Conservation (phyloP, 345 rosid species). For the Garcia nutans region DNA sequence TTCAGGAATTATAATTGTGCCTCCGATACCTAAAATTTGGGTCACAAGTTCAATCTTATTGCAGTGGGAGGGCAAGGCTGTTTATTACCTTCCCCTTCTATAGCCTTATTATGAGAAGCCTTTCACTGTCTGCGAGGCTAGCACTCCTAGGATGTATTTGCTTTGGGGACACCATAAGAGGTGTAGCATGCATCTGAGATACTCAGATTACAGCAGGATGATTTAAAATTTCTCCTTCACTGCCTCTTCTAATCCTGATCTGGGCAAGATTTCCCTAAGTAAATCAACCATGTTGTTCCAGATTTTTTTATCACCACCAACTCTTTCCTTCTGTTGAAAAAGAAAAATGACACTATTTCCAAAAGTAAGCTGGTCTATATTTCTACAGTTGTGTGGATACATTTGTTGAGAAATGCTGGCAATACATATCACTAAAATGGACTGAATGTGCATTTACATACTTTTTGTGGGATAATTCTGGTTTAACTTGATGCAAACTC, state of each 20-base stretch:
- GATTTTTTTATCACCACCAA: too few species aligned
- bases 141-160: background rate
- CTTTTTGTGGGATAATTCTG: background rate
- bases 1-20: background rate
- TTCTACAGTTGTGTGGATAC: background rate
- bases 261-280: background rate
- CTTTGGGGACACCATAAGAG: background rate
- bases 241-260: background rate
- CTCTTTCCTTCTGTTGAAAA: too few species aligned
- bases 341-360: background rate
- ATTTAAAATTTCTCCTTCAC: background rate
- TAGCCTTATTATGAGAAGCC: background rate
- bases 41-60: background rate
- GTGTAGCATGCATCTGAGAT: background rate
- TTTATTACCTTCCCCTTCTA: background rate
- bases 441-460: background rate
- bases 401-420: background rate
- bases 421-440: background rate
- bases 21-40: background rate
- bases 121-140: too few species aligned
- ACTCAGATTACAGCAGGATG: background rate
- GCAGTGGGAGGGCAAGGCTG: background rate
- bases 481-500: background rate
- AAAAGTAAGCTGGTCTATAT: background rate
- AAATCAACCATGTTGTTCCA: background rate